These are phyloP conservation scores for Kockiozyma suomiensis DNA, from an alignment of 805 yeast genomes.

Conservation along the genomic window DNA sequence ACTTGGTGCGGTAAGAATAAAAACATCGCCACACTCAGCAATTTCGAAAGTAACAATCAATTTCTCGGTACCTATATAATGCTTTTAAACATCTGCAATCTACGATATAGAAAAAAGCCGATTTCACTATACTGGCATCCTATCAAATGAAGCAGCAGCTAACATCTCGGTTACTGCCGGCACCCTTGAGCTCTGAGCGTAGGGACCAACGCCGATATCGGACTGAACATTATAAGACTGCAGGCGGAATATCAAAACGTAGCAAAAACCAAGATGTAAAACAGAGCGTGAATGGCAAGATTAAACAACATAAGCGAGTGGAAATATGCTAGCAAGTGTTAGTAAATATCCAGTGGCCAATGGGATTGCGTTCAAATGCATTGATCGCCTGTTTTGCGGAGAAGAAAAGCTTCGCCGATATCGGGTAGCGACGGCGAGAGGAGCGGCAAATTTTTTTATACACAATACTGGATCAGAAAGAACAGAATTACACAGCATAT, in stretches of 20 bases:
- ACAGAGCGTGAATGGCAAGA: no score
- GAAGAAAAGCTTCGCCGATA: background rate
- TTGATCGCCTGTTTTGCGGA: background rate
- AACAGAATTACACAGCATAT: no score
- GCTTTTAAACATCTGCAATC: no score
- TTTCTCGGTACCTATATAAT: no score
- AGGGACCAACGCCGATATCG: background rate
- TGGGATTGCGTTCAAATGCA: background rate
- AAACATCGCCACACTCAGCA: no score
- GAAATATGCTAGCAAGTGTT: no score
- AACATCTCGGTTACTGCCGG: background rate
- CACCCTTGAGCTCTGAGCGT: background rate
- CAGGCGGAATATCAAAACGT: no score
- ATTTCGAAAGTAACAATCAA: background rate
- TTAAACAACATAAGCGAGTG: no score
- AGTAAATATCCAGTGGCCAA: background rate
- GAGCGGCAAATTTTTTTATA: background rate
- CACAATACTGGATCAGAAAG: background rate
- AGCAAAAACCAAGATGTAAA: no score
- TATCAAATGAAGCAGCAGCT: background rate
- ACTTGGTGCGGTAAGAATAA: no score
- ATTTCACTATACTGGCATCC: no score
- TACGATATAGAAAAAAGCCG: no score
- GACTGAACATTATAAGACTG: background rate
- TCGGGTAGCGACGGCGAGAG: slow-evolving; percentile 1